phyloP scores from a whole-genome alignment of 73 alveolate species.

The Tetrahymena thermophila region DNA sequence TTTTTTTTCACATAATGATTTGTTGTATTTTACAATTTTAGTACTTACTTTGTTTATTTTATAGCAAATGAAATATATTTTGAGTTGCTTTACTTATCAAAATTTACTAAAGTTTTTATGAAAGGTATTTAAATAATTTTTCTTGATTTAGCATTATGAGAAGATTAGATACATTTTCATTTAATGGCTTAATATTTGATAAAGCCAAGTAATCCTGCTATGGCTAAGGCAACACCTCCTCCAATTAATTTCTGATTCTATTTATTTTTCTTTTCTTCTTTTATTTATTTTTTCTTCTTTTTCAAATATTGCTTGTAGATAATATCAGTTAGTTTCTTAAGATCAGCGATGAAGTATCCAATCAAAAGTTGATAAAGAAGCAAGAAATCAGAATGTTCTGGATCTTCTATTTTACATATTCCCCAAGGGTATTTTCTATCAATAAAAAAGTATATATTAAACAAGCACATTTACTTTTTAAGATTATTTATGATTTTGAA shows the following conservation, averaged over 20 bases:
- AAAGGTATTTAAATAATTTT: neutral
- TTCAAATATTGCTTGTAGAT: neutral
- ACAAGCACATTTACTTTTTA: neutral
- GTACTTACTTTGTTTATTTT: neutral
- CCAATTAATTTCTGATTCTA: neutral
- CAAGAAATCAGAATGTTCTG: constrained; percentile 27
- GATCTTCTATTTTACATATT: constrained; percentile 32
- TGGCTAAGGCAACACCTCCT: neutral
- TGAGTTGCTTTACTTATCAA: too few relatives aligned
- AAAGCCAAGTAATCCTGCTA: neutral
- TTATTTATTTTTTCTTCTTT: neutral
- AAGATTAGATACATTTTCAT: neutral
- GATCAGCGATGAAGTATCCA: constrained; percentile 18
- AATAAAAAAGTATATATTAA: neutral
- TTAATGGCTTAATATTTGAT: neutral
- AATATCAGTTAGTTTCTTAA: neutral
- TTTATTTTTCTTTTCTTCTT: neutral
- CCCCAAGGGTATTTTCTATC: constrained; percentile 43
- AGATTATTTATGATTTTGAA: neutral
- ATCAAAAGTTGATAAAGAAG: constrained; percentile 17
- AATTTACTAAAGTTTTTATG: neutral
- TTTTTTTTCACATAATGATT: neutral
- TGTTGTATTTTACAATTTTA: neutral
- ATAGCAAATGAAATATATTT: neutral
- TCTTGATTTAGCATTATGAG: too few relatives aligned